Percentiles rank a stretch among this genome's conserved stretches.
These are phyloP conservation scores for Penicillium janthinellum DNA, from an alignment of 2,329 filamentous ascomycete species.

Conservation along the genomic window DNA sequence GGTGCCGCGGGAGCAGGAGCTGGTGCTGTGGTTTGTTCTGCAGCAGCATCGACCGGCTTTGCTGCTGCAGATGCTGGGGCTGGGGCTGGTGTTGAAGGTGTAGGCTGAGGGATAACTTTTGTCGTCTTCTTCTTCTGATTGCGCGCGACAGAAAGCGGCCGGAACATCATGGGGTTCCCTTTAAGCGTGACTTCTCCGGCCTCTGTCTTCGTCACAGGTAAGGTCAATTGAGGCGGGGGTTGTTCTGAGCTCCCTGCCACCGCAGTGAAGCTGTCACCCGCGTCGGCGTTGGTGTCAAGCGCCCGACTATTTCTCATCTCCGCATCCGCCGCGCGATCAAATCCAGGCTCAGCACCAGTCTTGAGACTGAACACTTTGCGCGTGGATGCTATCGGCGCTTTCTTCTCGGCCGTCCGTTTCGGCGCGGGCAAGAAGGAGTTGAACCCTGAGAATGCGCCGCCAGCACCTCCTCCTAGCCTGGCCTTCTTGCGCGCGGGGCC, in stretches of 20 bases:
- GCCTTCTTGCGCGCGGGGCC: conserved; percentile 71
- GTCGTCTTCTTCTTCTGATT: conserved; percentile 66
- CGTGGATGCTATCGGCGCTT: conserved; percentile 44
- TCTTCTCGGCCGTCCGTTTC: conserved; percentile 56
- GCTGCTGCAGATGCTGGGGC: not conserved
- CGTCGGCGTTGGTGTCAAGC: conserved; percentile 35
- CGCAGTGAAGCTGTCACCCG: conserved; percentile 35
- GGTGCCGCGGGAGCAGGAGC: conserved; percentile 25
- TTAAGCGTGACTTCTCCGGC: conserved; percentile 54
- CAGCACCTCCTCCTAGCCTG: conserved; percentile 60
- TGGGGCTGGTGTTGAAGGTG: conserved; percentile 16
- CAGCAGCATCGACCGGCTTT: conserved; percentile 1
- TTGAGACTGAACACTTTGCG: conserved; percentile 70
- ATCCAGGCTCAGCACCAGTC: conserved; percentile 81
- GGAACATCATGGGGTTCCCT: conserved; percentile 84
- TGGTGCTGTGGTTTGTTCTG: conserved; percentile 21
- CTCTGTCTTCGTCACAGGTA: conserved; percentile 16
- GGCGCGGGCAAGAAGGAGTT: conserved; percentile 85
- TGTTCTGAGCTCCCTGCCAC: conserved; percentile 28
- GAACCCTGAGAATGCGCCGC: conserved; percentile 76
- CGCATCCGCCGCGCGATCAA: conserved; percentile 63
- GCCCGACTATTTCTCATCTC: conserved; percentile 36
- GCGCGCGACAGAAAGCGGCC: conserved; percentile 79
- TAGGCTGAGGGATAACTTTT: conserved; percentile 31
- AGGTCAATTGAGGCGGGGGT: conserved; percentile 7